Evolutionary conservation across 2,329 filamentous ascomycete genomes (phyloP), one percentile per base, ranked within the genome.

Genomic region (Lojkania enalia): DNA sequence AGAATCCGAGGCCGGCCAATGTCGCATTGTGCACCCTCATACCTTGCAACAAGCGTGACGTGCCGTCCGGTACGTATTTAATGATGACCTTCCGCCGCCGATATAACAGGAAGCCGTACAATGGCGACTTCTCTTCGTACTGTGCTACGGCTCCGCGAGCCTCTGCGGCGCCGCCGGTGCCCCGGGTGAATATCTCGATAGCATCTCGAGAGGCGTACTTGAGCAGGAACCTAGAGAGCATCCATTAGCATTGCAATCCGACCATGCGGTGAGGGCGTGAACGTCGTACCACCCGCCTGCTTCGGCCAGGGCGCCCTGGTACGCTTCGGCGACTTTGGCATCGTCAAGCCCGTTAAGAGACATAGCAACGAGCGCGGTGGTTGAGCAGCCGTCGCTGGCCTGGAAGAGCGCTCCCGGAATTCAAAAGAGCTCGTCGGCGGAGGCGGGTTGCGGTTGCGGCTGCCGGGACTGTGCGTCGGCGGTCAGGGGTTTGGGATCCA

Each of bases 341-440:
- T 84, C 81, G 76, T 96, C 91, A 74, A 97, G 80, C 55, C 94
- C 94, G 84, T 96, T 96, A 73, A 97, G 80, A 78, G 92, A 96
- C 92, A 97, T 97, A 48, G 39, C 59, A 46, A 36, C 31, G 44
- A 49, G 51, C 31, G 44, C 38, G 46, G 21, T 7, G 33, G 13
- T 35, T 33, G 45, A 31, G 31, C 32, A n/a, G n/a, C n/a, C n/a
- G n/a, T n/a, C n/a, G n/a, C n/a, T n/a, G n/a, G n/a, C n/a, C n/a
- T n/a, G n/a, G n/a, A n/a, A n/a, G n/a, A n/a, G n/a, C n/a, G n/a
- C n/a, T n/a, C n/a, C n/a, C n/a, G n/a, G n/a, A n/a, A n/a, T n/a
- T n/a, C n/a, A n/a, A n/a, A n/a, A n/a, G n/a, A n/a, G n/a, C 35
- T 35, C 14, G 39, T 38, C 25, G 48, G 16, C 35, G 44, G 15